Evolutionary conservation across 345 rosid species (phyloP).

Genomic region (Rhodamnia argentea): DNA sequence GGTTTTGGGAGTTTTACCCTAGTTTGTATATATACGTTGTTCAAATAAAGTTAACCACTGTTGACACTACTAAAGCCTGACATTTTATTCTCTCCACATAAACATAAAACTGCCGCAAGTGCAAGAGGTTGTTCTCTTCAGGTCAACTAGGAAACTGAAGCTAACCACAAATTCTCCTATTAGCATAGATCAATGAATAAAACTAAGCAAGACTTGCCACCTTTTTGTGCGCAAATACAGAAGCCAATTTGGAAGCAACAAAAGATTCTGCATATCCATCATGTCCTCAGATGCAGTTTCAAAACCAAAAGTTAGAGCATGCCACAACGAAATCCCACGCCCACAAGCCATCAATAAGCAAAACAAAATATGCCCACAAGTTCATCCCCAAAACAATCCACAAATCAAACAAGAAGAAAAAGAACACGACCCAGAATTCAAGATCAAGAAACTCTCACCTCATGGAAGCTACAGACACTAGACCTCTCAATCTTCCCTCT

Average conservation of each 20-base stretch:
- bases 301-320: neutral
- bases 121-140: neutral
- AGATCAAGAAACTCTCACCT: conserved; percentile 33
- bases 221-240: neutral
- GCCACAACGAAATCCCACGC: neutral
- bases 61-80: neutral
- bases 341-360: conserved; percentile 1
- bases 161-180: neutral
- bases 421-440: neutral
- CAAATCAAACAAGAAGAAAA: neutral
- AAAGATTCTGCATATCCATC: neutral
- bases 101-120: neutral
- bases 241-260: neutral
- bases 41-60: too few relatives aligned
- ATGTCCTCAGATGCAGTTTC: neutral
- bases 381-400: neutral
- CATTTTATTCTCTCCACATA: neutral
- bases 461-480: conserved; percentile 61
- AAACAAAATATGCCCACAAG: neutral
- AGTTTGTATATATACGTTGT: too few relatives aligned
- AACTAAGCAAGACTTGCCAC: neutral
- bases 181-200: neutral
- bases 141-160: neutral
- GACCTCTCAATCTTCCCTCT: conserved; percentile 30
- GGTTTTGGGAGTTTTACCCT: too few relatives aligned